Evolutionary conservation across 2,329 filamentous ascomycete genomes (phyloP), one percentile per base, ranked within the genome.

Genomic region (Xylaria sp.): DNA sequence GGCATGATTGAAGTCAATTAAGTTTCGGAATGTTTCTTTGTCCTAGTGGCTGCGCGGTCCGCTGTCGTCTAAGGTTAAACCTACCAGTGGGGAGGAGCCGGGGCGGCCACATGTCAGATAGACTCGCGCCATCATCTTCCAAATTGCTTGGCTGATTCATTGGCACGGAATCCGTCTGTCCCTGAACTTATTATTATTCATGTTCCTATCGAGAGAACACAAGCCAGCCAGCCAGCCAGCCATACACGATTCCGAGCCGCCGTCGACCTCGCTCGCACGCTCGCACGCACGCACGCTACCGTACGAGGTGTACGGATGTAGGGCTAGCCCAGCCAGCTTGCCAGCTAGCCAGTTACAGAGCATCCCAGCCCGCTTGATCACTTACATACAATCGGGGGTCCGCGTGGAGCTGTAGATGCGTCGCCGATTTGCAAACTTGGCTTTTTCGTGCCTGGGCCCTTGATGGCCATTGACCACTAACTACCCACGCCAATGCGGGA

Each of bases 401-500:
- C 43, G 18, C 29, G 24, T 34, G 24, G 29, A 19, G 18, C 5
- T 45, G 22, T 26, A 29, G 29, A 38, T 34, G 26, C 18, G 18
- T 34, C 38, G 19, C 43, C 26, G 43, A 45, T 29, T 34, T 45
- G 43, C 43, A 34, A 29, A 19, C 34, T 45, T 34, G 29, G 24
- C 24, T 34, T 45, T n/a, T 38, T 34, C 26, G 43, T 45, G n/a
- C 43, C 43, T 45, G 43, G 43, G n/a, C 29, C 24, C 17, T 17
- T 45, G 20, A 17, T n/a, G 29, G 44, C 50, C 17, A 52, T 26
- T 54, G 54, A 59, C 48, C 49, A 42, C 49, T 62, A 57, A 60
- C 59, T 57, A 54, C 53, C 16, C 16, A 34, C 8, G 29, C 29
- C 29, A n/a, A 62, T 62, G 54, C 52, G 52, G 54, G 52, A 60